Conservation (phyloP, 306 rosid species). For the Fragaria nilgerrensis region DNA sequence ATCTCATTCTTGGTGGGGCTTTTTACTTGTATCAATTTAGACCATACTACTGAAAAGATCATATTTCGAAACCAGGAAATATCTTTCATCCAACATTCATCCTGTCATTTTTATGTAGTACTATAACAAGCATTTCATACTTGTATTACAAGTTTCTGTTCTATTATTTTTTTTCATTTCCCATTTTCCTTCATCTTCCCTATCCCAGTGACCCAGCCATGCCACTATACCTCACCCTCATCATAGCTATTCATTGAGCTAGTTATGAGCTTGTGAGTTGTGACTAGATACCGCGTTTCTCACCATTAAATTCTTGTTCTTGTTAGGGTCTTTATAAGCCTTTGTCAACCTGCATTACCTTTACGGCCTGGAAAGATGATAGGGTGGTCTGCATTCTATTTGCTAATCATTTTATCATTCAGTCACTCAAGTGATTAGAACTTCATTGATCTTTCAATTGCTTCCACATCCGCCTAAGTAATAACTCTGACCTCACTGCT, state of each 20-base stretch:
- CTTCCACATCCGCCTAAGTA: background rate
- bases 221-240: background rate
- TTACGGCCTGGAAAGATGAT: background rate
- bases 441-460: background rate
- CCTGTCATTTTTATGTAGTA: background rate
- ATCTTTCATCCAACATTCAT: background rate
- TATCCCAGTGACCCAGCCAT: background rate
- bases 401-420: conserved; percentile 1
- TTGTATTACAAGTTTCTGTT: conserved; percentile 8
- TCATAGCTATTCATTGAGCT: conserved; percentile 11
- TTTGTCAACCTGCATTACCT: conserved; percentile 12
- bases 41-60: conserved; percentile 1
- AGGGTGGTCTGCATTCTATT: background rate
- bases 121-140: background rate
- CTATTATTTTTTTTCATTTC: background rate
- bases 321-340: background rate
- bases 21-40: conserved; percentile 1
- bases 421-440: background rate
- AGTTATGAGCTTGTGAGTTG: background rate
- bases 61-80: background rate
- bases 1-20: background rate
- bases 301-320: conserved; percentile 13
- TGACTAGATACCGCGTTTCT: conserved; percentile 6
- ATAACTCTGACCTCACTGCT: background rate
- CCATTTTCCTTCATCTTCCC: background rate